Percentiles rank a stretch among this genome's conserved stretches.
Conservation (phyloP, 2,329 filamentous ascomycete genomes). For the Talaromyces sp. region DNA sequence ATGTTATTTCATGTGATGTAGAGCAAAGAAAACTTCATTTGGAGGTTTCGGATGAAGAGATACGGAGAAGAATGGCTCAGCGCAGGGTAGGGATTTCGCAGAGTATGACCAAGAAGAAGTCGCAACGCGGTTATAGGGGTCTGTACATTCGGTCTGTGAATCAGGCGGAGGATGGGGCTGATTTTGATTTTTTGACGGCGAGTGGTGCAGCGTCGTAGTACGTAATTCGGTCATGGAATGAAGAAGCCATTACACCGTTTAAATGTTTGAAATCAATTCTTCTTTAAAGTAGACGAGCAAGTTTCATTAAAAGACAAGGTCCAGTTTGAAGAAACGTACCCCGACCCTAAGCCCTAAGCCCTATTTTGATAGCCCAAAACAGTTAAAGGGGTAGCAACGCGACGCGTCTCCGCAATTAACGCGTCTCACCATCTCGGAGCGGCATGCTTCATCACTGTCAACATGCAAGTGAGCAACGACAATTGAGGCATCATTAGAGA, state of each 20-base stretch:
- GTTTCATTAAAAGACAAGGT: neutral
- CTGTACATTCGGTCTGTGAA: slow-evolving; percentile 42
- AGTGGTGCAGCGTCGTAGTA: slow-evolving; percentile 13
- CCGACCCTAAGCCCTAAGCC: slow-evolving; percentile 28
- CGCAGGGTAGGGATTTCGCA: slow-evolving; percentile 18
- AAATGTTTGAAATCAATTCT: too few relatives aligned
- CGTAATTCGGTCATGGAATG: neutral
- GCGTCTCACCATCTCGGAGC: slow-evolving; percentile 18
- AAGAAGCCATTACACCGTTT: too few relatives aligned
- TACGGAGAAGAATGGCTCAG: slow-evolving; percentile 34
- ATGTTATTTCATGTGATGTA: slow-evolving; percentile 45
- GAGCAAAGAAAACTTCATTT: slow-evolving; percentile 40
- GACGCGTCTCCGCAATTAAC: slow-evolving; percentile 21
- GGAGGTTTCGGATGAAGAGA: slow-evolving; percentile 39
- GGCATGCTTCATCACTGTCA: neutral
- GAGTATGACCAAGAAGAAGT: neutral
- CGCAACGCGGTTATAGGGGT: slow-evolving; percentile 34
- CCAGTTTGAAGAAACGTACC: slow-evolving; percentile 12
- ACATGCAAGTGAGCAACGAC: neutral
- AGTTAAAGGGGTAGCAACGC: slow-evolving; percentile 8
- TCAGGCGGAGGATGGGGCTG: slow-evolving; percentile 38
- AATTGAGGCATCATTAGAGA: neutral
- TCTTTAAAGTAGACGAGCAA: neutral
- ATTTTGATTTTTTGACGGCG: slow-evolving; percentile 37
- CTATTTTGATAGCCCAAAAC: slow-evolving; percentile 23